These are phyloP conservation scores for Senna tora DNA, from an alignment of 306 rosid species.

Conservation along the genomic window DNA sequence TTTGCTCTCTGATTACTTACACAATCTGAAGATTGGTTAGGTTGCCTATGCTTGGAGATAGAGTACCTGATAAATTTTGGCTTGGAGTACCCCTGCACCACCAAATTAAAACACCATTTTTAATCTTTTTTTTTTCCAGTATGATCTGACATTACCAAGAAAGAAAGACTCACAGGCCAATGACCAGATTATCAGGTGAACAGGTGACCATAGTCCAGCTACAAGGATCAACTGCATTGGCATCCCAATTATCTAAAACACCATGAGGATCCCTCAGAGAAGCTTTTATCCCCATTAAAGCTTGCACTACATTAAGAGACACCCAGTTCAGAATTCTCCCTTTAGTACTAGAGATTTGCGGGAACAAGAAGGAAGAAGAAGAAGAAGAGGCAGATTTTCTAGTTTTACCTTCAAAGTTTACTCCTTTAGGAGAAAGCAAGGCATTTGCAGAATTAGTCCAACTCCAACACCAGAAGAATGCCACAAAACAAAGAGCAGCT, in stretches of 20 bases:
- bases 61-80: conserved; percentile 88
- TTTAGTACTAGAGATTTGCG: conserved; percentile 25
- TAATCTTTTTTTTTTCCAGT: neutral
- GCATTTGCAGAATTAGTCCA: conserved; percentile 63
- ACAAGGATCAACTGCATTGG: conserved; percentile 97
- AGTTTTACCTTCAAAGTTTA: conserved; percentile 88
- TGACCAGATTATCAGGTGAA: conserved; percentile 80
- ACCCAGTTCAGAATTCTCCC: conserved; percentile 43
- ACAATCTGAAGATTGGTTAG: conserved; percentile 94
- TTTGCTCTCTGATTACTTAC: conserved; percentile 54
- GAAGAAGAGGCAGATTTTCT: neutral
- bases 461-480: conserved; percentile 55
- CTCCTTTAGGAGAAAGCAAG: conserved; percentile 92
- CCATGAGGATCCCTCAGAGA: conserved; percentile 89
- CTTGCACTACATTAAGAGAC: conserved; percentile 69
- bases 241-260: conserved; percentile 93
- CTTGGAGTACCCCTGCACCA: conserved; percentile 89
- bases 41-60: conserved; percentile 93
- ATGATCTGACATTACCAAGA: neutral
- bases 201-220: conserved; percentile 99
- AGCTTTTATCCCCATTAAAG: conserved; percentile 79
- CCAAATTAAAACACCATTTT: conserved; percentile 45
- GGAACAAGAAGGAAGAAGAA: neutral
- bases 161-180: conserved; percentile 72
- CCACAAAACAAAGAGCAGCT: conserved; percentile 57